Percentiles rank a stretch among this genome's conserved stretches.
These are phyloP conservation scores for Hanseniaspora vineae DNA, from an alignment of 805 yeast species.

Conservation along the genomic window DNA sequence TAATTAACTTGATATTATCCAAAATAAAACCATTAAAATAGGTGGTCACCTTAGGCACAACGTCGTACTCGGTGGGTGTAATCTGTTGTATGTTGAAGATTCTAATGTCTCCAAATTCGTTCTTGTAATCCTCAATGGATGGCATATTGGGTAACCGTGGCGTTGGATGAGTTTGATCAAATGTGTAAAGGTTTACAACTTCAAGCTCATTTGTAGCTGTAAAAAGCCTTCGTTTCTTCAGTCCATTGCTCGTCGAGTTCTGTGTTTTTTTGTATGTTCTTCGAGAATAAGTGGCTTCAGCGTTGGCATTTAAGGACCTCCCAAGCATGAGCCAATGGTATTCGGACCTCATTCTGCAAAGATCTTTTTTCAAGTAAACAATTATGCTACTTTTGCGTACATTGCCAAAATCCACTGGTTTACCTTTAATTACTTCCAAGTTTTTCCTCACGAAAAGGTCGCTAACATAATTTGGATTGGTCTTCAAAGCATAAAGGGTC, in stretches of 20 bases:
- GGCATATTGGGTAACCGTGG: slow-evolving; percentile 10
- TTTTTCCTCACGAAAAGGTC: slow-evolving; percentile 1
- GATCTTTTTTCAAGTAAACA: slow-evolving; percentile 7
- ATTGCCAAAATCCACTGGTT: slow-evolving; percentile 6
- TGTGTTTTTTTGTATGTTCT: background rate
- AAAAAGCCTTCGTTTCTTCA: background rate
- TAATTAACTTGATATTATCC: slow-evolving; percentile 6
- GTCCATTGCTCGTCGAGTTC: slow-evolving; percentile 1
- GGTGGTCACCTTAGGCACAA: slow-evolving; percentile 1
- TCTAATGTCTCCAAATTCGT: slow-evolving; percentile 14
- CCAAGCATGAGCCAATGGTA: slow-evolving; percentile 20
- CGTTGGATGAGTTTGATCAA: slow-evolving; percentile 14
- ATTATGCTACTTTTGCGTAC: background rate
- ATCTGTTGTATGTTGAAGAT: slow-evolving; percentile 8
- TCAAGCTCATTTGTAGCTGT: slow-evolving; percentile 3
- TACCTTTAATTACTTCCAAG: slow-evolving; percentile 1
- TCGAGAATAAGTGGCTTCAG: slow-evolving; percentile 7
- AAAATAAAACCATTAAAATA: slow-evolving; percentile 6
- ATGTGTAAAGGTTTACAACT: slow-evolving; percentile 12
- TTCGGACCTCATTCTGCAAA: slow-evolving; percentile 11
- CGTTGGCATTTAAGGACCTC: slow-evolving; percentile 7
- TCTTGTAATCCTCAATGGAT: slow-evolving; percentile 10
- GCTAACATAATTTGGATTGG: slow-evolving; percentile 3
- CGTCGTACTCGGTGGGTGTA: slow-evolving; percentile 13
- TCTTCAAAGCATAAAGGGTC: slow-evolving; percentile 7